These are phyloP conservation scores for Cladosporium sp. DNA, from an alignment of 2,329 filamentous ascomycete genomes.

Conservation along the genomic window DNA sequence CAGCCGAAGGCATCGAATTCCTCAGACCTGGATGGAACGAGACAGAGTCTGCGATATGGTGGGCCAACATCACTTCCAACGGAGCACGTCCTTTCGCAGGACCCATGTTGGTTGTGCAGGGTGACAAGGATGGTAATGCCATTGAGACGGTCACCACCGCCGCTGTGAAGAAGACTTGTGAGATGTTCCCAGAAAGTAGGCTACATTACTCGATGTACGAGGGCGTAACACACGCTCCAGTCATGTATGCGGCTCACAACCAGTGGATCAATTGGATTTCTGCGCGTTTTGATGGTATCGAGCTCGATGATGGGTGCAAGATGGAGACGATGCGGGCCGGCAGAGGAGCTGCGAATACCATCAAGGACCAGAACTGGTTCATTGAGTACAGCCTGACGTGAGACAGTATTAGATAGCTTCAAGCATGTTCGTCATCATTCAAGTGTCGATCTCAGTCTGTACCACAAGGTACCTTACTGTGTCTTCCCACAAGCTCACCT, in stretches of 20 bases:
- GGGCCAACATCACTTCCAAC: constrained; percentile 23
- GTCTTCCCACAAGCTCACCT: not conserved
- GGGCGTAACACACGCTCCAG: constrained; percentile 28
- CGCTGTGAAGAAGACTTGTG: constrained; percentile 24
- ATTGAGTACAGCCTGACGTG: constrained; percentile 8
- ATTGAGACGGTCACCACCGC: constrained; percentile 19
- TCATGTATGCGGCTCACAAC: constrained; percentile 27
- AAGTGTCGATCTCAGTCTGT: too few species aligned
- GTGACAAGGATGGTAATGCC: constrained; percentile 24
- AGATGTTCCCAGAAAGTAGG: constrained; percentile 17
- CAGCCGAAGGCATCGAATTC: constrained; percentile 10
- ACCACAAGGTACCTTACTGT: too few species aligned
- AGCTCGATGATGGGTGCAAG: constrained; percentile 15
- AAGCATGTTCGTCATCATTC: not conserved
- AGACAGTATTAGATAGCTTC: not conserved
- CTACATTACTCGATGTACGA: constrained; percentile 26
- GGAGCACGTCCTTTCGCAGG: constrained; percentile 33
- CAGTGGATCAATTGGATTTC: constrained; percentile 31
- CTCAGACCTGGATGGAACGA: constrained; percentile 21
- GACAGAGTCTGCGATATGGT: constrained; percentile 19
- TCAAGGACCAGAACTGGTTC: constrained; percentile 17
- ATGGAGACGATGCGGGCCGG: constrained; percentile 14
- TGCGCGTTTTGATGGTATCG: constrained; percentile 23
- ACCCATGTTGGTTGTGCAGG: constrained; percentile 38
- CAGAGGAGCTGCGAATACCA: constrained; percentile 15